Evolutionary conservation across 306 rosid genomes (phyloP).

Genomic region (Mimosa bimucronata): DNA sequence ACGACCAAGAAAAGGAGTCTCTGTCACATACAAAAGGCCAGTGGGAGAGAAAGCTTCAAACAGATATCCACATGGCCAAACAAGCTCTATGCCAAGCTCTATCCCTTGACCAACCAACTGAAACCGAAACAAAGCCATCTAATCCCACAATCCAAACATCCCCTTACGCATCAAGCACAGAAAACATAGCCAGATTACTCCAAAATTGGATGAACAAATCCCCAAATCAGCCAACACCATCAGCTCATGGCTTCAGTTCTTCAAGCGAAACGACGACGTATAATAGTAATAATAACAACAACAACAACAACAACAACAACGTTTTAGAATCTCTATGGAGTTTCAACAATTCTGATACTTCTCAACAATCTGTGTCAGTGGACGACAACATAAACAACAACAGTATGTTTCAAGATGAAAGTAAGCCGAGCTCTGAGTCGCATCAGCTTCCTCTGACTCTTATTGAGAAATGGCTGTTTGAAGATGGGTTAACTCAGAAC

Average conservation of each 20-base stretch:
- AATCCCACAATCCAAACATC: constrained; percentile 11
- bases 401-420: constrained; percentile 43
- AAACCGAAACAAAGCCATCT: constrained; percentile 43
- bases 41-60: constrained; percentile 95
- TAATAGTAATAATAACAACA: neutral
- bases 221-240: constrained; percentile 22
- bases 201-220: constrained; percentile 71
- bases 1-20: constrained; percentile 33
- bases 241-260: neutral
- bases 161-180: constrained; percentile 73
- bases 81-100: constrained; percentile 85
- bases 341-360: constrained; percentile 45
- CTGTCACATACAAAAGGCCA: constrained; percentile 67
- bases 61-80: constrained; percentile 85
- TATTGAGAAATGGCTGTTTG: constrained; percentile 87
- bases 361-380: constrained; percentile 38
- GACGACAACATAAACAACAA: constrained; percentile 40
- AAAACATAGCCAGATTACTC: constrained; percentile 74
- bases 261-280: neutral
- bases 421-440: constrained; percentile 43
- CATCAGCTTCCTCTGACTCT: constrained; percentile 61
- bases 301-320: neutral
- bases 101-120: constrained; percentile 57
- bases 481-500: constrained; percentile 62
- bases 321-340: constrained; percentile 55